These are phyloP conservation scores for Populus davidiana DNA, from an alignment of 345 rosid genomes.

Conservation along the genomic window DNA sequence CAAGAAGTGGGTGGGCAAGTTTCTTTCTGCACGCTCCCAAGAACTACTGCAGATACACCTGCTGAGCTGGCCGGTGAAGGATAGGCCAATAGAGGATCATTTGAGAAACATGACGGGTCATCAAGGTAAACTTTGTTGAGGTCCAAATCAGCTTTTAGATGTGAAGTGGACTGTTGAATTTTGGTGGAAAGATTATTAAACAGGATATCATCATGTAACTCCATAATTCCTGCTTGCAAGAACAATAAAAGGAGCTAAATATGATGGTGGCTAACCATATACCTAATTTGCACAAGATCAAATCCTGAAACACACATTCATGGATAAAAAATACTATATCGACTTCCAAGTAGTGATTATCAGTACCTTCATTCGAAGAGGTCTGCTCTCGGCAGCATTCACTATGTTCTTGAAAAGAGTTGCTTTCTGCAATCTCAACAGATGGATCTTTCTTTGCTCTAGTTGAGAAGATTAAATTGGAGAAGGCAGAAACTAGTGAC, in stretches of 20 bases:
- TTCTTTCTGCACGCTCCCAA: constrained; percentile 10
- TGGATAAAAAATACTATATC: background rate
- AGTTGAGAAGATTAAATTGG: constrained; percentile 20
- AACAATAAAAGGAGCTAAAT: background rate
- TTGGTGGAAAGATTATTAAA: constrained; percentile 6
- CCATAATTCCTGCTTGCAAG: constrained; percentile 26
- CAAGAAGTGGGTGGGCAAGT: constrained; percentile 3
- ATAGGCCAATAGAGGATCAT: constrained; percentile 13
- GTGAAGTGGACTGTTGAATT: constrained; percentile 13
- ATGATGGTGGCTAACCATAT: background rate
- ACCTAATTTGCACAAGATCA: constrained; percentile 1
- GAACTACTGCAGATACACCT: constrained; percentile 7
- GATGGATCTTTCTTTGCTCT: constrained; percentile 15
- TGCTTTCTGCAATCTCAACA: constrained; percentile 16
- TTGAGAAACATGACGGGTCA: constrained; percentile 27
- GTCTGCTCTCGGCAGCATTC: constrained; percentile 17
- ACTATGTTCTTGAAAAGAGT: constrained; percentile 15
- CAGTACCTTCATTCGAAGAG: constrained; percentile 27
- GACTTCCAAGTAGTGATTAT: background rate
- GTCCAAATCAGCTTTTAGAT: constrained; percentile 23
- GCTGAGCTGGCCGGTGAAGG: constrained; percentile 23
- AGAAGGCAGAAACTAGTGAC: constrained; percentile 12
- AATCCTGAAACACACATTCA: background rate
- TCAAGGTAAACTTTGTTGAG: constrained; percentile 41
- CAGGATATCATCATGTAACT: constrained; percentile 3